These are phyloP conservation scores for Boletus subparvulus DNA, from an alignment of 768 basidiomycete species.

Conservation along the genomic window DNA sequence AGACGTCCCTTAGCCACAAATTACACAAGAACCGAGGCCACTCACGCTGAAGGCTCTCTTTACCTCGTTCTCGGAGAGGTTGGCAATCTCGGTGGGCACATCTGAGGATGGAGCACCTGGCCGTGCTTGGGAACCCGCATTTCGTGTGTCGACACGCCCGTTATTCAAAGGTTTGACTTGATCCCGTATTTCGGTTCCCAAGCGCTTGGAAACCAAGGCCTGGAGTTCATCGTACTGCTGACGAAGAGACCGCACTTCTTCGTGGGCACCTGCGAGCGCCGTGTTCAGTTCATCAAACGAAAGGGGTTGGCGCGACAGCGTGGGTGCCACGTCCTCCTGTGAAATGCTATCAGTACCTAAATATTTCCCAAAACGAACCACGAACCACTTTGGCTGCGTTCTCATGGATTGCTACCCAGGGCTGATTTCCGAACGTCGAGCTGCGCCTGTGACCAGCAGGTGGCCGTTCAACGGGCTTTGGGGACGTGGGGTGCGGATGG, in stretches of 20 bases:
- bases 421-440: slow-evolving; percentile 25
- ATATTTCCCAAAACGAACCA: neutral
- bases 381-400: slow-evolving; percentile 10
- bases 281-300: slow-evolving; percentile 27
- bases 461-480: slow-evolving; percentile 3
- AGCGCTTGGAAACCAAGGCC: slow-evolving; percentile 15
- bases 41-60: slow-evolving; percentile 25
- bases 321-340: slow-evolving; percentile 9
- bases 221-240: slow-evolving; percentile 27
- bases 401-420: slow-evolving; percentile 12
- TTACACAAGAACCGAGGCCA: neutral
- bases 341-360: neutral
- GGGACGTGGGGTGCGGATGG: slow-evolving; percentile 17
- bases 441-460: slow-evolving; percentile 18
- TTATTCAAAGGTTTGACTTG: neutral
- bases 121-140: neutral
- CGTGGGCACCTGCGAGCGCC: slow-evolving; percentile 22
- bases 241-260: slow-evolving; percentile 28
- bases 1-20: neutral
- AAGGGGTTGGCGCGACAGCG: slow-evolving; percentile 11
- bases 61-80: slow-evolving; percentile 24
- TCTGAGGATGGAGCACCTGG: neutral
- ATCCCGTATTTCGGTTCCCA: slow-evolving; percentile 3
- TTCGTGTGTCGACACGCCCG: neutral
- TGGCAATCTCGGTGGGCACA: slow-evolving; percentile 14